Evolutionary conservation across 441 rosid species (phyloP).

Genomic region (Populus hybrid): DNA sequence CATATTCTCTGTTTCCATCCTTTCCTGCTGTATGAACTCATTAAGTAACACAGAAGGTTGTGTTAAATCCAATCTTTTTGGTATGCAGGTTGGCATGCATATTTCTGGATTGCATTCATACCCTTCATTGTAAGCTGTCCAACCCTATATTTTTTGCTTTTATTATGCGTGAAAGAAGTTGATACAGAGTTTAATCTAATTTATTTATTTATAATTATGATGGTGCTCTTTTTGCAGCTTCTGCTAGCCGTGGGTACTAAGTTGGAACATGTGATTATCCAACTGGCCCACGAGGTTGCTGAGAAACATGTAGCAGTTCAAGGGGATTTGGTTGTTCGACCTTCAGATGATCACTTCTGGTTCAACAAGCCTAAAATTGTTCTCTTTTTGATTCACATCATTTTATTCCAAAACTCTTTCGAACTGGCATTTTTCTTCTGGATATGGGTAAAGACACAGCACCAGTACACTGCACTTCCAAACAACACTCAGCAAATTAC

Average conservation of each 20-base stretch:
- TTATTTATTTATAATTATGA: not conserved
- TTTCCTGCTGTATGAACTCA: not conserved
- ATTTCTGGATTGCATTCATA: conserved; percentile 80
- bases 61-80: conserved; percentile 3
- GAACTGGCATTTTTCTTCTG: conserved; percentile 82
- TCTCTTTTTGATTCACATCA: conserved; percentile 71
- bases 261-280: conserved; percentile 76
- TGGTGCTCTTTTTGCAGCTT: conserved; percentile 42
- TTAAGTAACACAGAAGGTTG: not conserved
- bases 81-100: conserved; percentile 76
- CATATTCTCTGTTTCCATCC: not conserved
- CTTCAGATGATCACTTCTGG: conserved; percentile 86
- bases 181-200: too few species aligned
- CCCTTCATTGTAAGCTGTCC: conserved; percentile 59
- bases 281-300: conserved; percentile 80
- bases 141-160: not conserved
- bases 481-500: not conserved
- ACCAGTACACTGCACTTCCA: not conserved
- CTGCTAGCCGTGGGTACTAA: conserved; percentile 84
- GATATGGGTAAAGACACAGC: conserved; percentile 48
- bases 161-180: not conserved
- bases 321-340: conserved; percentile 76
- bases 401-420: conserved; percentile 88
- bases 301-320: conserved; percentile 74
- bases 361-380: conserved; percentile 46